Conservation (phyloP, 2,329 filamentous ascomycete genomes). For the Sarocladiaceae sp. region DNA sequence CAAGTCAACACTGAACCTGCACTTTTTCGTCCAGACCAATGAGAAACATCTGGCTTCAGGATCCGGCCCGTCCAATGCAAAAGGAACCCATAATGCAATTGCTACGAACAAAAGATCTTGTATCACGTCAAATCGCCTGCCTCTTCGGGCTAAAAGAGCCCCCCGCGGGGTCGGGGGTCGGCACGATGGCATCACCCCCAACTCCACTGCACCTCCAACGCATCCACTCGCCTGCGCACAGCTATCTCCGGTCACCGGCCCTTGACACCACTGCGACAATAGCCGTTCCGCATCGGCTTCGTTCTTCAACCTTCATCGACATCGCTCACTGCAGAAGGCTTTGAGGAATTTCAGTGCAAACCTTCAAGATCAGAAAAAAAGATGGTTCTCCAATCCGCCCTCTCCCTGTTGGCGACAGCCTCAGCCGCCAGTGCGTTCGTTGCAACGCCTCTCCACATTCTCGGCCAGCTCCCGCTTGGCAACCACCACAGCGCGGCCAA, state of each 20-base stretch:
- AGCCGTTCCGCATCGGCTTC: not conserved
- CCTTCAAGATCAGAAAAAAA: not conserved
- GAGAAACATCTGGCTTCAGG: too few relatives aligned
- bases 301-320: not conserved
- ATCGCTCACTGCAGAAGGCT: not conserved
- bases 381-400: not conserved
- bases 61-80: too few relatives aligned
- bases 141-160: not conserved
- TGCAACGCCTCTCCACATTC: not conserved
- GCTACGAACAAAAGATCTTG: too few relatives aligned
- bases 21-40: too few relatives aligned
- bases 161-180: not conserved
- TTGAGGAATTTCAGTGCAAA: not conserved
- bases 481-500: conserved; percentile 9
- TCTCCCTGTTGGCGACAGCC: not conserved
- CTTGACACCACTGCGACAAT: not conserved
- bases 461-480: conserved; percentile 16
- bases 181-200: conserved; percentile 6
- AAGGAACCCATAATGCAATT: too few relatives aligned
- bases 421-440: not conserved
- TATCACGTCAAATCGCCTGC: conserved; percentile 1
- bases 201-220: too few relatives aligned
- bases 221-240: too few relatives aligned
- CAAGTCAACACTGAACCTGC: too few relatives aligned
- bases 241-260: conserved; percentile 9